Conservation (phyloP, 2,329 filamentous ascomycete species). For the Hypoxylon sp. region DNA sequence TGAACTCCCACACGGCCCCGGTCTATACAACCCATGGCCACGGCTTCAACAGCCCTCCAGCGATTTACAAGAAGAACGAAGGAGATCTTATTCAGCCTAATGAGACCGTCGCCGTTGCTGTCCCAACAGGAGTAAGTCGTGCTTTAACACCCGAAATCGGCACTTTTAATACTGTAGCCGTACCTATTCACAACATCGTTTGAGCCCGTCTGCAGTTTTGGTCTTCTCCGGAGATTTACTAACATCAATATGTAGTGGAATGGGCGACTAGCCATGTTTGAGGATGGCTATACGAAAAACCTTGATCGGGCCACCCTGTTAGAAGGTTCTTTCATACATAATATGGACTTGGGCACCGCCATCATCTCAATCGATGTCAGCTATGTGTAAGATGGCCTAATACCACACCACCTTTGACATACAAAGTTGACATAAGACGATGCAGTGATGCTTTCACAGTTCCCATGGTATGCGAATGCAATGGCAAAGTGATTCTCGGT, state of each 20-base stretch:
- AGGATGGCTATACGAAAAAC: conserved; percentile 20
- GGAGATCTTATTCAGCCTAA: conserved; percentile 8
- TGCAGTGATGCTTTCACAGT: conserved; percentile 40
- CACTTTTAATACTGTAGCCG: not conserved
- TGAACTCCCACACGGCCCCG: conserved; percentile 38
- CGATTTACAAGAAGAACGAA: conserved; percentile 7
- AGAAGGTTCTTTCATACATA: conserved; percentile 33
- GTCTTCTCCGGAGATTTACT: not conserved
- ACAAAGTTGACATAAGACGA: too few species aligned
- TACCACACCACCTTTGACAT: conserved; percentile 7
- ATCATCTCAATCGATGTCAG: conserved; percentile 37
- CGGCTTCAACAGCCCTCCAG: conserved; percentile 21
- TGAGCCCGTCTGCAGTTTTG: too few species aligned
- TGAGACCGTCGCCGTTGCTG: conserved; percentile 24
- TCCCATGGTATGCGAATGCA: conserved; percentile 38
- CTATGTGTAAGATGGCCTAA: conserved; percentile 37
- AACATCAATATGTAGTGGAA: conserved; percentile 32
- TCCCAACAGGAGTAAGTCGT: conserved; percentile 36
- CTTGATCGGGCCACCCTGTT: conserved; percentile 33
- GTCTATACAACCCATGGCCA: conserved; percentile 29
- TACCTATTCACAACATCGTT: too few species aligned
- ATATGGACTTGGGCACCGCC: not conserved
- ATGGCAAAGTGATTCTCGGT: conserved; percentile 21
- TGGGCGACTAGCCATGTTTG: conserved; percentile 35
- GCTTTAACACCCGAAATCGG: not conserved